Conservation (phyloP, 352 stramenopile genomes). For the Globisporangium uncinulatum region DNA sequence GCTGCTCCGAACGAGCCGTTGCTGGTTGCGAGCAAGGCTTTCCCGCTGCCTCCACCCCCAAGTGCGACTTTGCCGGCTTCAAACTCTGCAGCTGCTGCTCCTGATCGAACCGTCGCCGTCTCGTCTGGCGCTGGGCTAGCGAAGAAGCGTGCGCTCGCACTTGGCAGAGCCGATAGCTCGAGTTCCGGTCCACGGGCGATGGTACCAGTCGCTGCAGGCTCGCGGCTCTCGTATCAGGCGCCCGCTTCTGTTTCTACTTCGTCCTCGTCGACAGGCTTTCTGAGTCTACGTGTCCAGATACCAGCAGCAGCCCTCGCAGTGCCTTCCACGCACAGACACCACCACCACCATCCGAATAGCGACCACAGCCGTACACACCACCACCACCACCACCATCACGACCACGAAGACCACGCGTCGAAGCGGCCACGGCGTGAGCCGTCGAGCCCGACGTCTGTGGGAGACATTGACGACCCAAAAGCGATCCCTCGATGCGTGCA, state of each 20-base stretch:
- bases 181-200: background rate
- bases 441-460: conserved; percentile 39
- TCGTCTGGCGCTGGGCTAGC: background rate
- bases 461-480: conserved; percentile 25
- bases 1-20: conserved; percentile 10
- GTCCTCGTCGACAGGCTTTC: background rate
- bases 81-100: no score
- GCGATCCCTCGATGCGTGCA: conserved; percentile 13
- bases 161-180: background rate
- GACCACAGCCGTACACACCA: conserved; percentile 10
- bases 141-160: conserved; percentile 1
- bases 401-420: conserved; percentile 6
- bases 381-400: conserved; percentile 4
- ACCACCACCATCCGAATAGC: background rate
- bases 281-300: conserved; percentile 9
- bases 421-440: conserved; percentile 34
- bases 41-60: background rate
- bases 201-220: background rate
- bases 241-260: background rate
- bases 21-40: background rate
- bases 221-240: background rate
- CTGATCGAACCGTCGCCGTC: no score
- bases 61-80: no score
- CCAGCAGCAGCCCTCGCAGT: background rate
- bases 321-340: conserved; percentile 6